Base-by-base conservation (phyloP, 2,329 filamentous ascomycete genomes). In the Conoideocrella luteorostrata region DNA sequence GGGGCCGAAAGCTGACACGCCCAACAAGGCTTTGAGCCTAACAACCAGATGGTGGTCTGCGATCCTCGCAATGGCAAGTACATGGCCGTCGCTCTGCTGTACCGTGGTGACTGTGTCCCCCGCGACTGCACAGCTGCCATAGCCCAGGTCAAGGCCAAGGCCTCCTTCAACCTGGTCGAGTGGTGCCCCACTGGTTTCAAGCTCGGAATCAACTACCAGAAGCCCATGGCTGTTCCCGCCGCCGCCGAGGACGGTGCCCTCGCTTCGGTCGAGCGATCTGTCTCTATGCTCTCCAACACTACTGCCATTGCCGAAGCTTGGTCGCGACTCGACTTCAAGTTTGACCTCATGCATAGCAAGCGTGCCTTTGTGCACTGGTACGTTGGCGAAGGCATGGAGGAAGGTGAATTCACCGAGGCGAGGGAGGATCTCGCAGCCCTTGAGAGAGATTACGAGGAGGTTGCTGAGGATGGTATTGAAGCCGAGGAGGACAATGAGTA, bases 301-400 rank as follows among this genome's bases (percentile, higher is more conserved):
- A 86, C 82, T 21, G 82, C 82, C 59, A 86, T 86, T 53, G 78
- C 82, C 47, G 82, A 86, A 67, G 82, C 82, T 42, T 86, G 82
- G 82, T 82, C 80, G 48, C 77, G 80, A 51, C 75, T 86, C 39
- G 80, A 84, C 67, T 72, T 83, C 74, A 86, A 86, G 71, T 86
- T 86, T 66, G 82, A 86, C 56, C 81, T 86, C 57, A 86, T 86
- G 82, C 84, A 86, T 75, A 82, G 76, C 69, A 86, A 86, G 77
- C 81, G 82, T 53, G 82, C 82, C 47, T 86, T 86, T 56, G 82
- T 86, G 36, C 82, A 86, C 69, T 86, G 82, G 82, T 86, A 86
- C 54, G 87, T 93, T 43, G 87, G 87, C 53, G 87, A 93, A 71
- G 87, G 87, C 70, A 93, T 93, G 87, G 87, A 93, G 72, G 87